Conservation (phyloP, 805 yeast genomes). For the Zygosaccharomyces bisporus region DNA sequence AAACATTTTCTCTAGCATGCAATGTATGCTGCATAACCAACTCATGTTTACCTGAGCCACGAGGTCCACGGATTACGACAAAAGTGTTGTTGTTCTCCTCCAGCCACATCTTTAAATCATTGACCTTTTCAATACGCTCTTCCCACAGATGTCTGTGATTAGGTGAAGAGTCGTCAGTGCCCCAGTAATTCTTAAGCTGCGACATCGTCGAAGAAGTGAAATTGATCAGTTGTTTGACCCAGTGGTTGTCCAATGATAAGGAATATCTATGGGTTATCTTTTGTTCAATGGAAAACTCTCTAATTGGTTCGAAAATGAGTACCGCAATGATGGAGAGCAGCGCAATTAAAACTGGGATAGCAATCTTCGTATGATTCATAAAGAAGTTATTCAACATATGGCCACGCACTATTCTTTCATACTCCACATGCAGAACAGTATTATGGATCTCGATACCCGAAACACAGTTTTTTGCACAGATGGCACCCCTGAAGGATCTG, state of each 20-base stretch:
- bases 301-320: conserved; percentile 85
- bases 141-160: conserved; percentile 50
- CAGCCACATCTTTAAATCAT: conserved; percentile 71
- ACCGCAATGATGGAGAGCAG: conserved; percentile 78
- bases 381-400: conserved; percentile 56
- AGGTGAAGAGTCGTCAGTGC: conserved; percentile 31
- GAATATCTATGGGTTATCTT: conserved; percentile 63
- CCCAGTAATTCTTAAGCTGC: conserved; percentile 37
- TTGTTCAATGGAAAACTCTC: conserved; percentile 71
- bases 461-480: conserved; percentile 84
- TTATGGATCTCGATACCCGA: conserved; percentile 69
- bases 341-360: conserved; percentile 77
- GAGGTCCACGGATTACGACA: conserved; percentile 85
- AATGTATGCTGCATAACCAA: conserved; percentile 67
- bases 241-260: conserved; percentile 43
- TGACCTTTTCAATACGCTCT: conserved; percentile 64
- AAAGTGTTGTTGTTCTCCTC: conserved; percentile 88
- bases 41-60: conserved; percentile 91
- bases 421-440: conserved; percentile 70
- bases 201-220: conserved; percentile 39
- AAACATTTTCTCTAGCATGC: conserved; percentile 53
- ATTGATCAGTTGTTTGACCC: conserved; percentile 36
- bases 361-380: conserved; percentile 72
- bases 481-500: conserved; percentile 59
- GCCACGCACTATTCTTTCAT: conserved; percentile 52